Base-by-base conservation (phyloP, 352 stramenopile species). In the Lagenidium giganteum region DNA sequence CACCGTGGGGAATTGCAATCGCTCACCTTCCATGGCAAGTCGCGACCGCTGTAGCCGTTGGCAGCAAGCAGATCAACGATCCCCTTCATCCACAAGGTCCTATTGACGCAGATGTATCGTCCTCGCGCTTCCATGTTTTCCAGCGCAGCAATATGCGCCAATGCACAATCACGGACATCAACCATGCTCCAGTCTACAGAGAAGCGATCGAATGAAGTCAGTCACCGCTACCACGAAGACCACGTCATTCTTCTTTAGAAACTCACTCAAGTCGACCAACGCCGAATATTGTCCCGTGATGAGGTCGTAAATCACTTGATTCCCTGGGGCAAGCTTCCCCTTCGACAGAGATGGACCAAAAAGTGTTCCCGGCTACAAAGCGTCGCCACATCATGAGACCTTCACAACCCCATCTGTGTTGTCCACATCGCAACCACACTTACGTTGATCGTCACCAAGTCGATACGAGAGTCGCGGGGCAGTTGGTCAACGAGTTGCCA, bases 401-500 rank as follows among this genome's bases (percentile, higher is more conserved):
- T n/a, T 32, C 24, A 42, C 16, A 28, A 26, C 37, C n/a, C n/a
- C n/a, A n/a, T n/a, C n/a, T n/a, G n/a, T n/a, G n/a, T n/a, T n/a
- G n/a, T n/a, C n/a, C n/a, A n/a, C n/a, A n/a, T n/a, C n/a, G n/a
- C n/a, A n/a, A n/a, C n/a, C n/a, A 31, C 8, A 51, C 60, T 34
- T 56, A 78, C 67, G 40, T 88, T 88, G 55, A 88, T 85, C 12
- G 76, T 80, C 35, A 88, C 73, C 30, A 88, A 54, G 59, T 86
- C 69, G 45, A 88, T 82, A 11, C 72, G 61, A 22, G 70, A 64
- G 43, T 86, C 73, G 29, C 66, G 72, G 8, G 73, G 73, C 11
- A 86, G 52, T 47, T 89, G 76, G 51, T 89, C 74, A 33, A 87
- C 75, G 25, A 89, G 71, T 37, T 87, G 77, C 74, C 77, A 87